Evolutionary conservation across 2,329 filamentous ascomycete species (phyloP), one percentile per base, ranked within the genome.

Genomic region (Furcasterigmium sp.): DNA sequence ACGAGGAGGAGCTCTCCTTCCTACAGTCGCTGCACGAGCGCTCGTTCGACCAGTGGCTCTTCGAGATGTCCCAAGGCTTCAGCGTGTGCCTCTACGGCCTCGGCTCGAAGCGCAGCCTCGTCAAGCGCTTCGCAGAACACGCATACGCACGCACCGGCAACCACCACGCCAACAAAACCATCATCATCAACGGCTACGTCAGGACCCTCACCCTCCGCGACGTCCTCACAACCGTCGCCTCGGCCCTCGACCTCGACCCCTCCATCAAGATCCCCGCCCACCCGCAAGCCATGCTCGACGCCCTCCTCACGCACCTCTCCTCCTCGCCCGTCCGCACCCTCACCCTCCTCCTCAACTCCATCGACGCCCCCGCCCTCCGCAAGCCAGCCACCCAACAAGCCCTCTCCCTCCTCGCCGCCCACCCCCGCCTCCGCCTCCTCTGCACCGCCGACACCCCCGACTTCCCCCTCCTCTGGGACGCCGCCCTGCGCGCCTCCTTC

Each of bases 11-110:
- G 51, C 78, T 87, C 40, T 72, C 78, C 15, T 85, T 85, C 50
- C 70, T 98, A 20, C 74, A 86, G 51, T 76, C 80, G 7, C 66
- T 95, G 18, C 91, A 97, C 59, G 72, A 80, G 36, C 80, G 85
- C 47, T 89, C 86, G 1, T 97, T 95, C 60, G 78, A 84, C 2
- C 93, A 97, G 60, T 98, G 93, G 93, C 69, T 77, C 1, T 96
- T 97, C 60, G 93, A 98, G 68, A 76, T 97, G 14, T 74, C 82
- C 5, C 82, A 95, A 60, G 82, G 83, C 18, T 97, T 95, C 70
- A 90, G 87, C 56, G 72, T 97, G 41, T 95, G 93, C 58, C 68
- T 96, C 0, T 96, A 94, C 60, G 93, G 93, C 23, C 95, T 89
- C 60, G 93, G 93, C 1, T 95, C 90, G 3, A 98, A 98, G 64